phyloP scores from a whole-genome alignment of 257 asterid genomes.

The Mentha longifolia region DNA sequence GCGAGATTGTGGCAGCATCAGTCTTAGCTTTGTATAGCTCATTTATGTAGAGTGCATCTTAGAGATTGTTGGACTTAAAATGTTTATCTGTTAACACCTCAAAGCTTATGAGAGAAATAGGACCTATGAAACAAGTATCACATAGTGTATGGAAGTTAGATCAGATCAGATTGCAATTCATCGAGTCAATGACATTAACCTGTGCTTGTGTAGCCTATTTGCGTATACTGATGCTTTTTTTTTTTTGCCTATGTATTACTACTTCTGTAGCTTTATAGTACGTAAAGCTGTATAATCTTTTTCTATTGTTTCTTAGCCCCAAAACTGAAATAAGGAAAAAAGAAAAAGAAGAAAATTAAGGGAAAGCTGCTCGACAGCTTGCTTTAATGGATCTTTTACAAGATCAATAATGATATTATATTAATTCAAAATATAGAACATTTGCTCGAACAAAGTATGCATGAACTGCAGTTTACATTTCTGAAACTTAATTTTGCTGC shows the following conservation, averaged over 20 bases:
- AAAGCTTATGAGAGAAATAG: constrained; percentile 5
- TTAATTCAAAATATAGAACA: background rate
- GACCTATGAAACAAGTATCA: background rate
- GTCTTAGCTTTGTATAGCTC: background rate
- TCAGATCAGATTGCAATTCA: constrained; percentile 24
- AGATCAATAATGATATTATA: background rate
- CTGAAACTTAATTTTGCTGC: constrained; percentile 8
- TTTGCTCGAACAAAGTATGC: background rate
- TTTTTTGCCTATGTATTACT: constrained; percentile 5
- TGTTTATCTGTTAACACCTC: background rate
- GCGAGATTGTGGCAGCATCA: constrained; percentile 4
- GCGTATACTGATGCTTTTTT: constrained; percentile 16
- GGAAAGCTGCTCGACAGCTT: background rate
- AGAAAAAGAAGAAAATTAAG: too few relatives aligned
- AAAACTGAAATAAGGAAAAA: background rate
- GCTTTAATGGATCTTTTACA: background rate
- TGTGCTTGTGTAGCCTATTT: background rate
- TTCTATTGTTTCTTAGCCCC: background rate
- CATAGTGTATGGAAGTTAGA: constrained; percentile 15
- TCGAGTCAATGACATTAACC: too few relatives aligned
- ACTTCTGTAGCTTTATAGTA: background rate
- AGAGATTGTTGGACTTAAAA: background rate
- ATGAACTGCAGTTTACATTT: background rate
- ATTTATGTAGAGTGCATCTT: background rate
- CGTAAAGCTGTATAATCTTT: background rate